Conservation (phyloP, 805 yeast genomes). For the Candida ortonii region DNA sequence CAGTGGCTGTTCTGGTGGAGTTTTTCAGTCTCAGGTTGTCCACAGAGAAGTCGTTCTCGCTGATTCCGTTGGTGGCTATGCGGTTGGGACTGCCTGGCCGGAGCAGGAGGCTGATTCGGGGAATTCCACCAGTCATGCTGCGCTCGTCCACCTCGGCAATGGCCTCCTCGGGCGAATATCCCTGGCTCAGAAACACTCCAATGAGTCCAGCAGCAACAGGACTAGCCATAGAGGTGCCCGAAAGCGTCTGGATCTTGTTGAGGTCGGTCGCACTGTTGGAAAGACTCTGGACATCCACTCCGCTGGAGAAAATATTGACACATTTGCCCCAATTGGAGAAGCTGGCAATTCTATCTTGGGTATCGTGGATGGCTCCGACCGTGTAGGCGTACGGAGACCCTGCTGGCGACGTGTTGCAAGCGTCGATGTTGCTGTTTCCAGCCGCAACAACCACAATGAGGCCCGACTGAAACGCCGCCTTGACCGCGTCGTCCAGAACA, state of each 20-base stretch:
- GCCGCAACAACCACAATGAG: constrained; percentile 78
- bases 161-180: constrained; percentile 43
- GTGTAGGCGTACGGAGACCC: constrained; percentile 69
- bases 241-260: constrained; percentile 36
- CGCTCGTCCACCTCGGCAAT: constrained; percentile 40
- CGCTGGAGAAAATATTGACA: constrained; percentile 83
- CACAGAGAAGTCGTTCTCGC: constrained; percentile 14
- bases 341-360: constrained; percentile 62
- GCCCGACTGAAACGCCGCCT: constrained; percentile 72
- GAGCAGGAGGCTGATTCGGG: constrained; percentile 41
- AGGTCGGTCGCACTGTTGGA: constrained; percentile 31
- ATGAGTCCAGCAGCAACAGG: constrained; percentile 70
- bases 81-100: constrained; percentile 60
- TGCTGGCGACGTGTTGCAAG: constrained; percentile 86
- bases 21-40: not conserved
- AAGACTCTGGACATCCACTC: constrained; percentile 63
- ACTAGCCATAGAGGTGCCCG: constrained; percentile 83
- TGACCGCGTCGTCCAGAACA: constrained; percentile 70
- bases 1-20: too few relatives aligned
- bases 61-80: constrained; percentile 37
- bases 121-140: constrained; percentile 48
- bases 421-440: constrained; percentile 75
- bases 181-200: constrained; percentile 53
- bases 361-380: constrained; percentile 86
- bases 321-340: constrained; percentile 95